These are phyloP conservation scores for Ustilaginoidea virens DNA, from an alignment of 2,329 filamentous ascomycete genomes.

Conservation along the genomic window DNA sequence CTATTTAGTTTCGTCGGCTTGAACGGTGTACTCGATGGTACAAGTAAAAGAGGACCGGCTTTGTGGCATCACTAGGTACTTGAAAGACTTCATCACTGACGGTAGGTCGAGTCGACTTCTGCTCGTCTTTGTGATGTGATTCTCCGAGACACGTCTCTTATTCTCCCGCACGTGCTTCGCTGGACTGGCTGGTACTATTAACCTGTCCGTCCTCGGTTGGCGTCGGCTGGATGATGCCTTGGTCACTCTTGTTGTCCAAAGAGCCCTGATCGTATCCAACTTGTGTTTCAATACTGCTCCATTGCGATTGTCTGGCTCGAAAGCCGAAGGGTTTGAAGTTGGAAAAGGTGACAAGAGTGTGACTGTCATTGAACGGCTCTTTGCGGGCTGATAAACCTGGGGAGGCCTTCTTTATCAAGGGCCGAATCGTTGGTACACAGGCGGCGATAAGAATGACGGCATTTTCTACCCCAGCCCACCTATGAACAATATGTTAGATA, in stretches of 20 bases:
- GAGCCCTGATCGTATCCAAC: not conserved
- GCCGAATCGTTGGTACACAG: slow-evolving; percentile 4
- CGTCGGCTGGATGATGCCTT: slow-evolving; percentile 1
- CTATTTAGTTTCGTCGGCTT: no score
- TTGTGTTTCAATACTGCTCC: slow-evolving; percentile 5
- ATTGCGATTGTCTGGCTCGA: slow-evolving; percentile 2
- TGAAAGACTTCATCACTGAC: not conserved
- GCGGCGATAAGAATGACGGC: slow-evolving; percentile 4
- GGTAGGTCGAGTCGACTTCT: slow-evolving; percentile 3
- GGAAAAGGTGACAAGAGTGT: slow-evolving; percentile 4
- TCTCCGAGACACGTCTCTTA: not conserved
- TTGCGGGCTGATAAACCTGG: slow-evolving; percentile 1
- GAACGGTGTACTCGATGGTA: not conserved
- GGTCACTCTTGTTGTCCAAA: slow-evolving; percentile 2
- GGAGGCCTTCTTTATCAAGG: slow-evolving; percentile 3
- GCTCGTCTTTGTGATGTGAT: slow-evolving; percentile 4
- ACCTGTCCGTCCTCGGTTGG: slow-evolving; percentile 2
- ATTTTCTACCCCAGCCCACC: slow-evolving; percentile 6
- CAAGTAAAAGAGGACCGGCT: no score
- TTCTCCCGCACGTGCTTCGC: not conserved
- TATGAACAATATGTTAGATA: slow-evolving; percentile 1
- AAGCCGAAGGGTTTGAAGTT: slow-evolving; percentile 4
- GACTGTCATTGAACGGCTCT: not conserved
- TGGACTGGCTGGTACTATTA: slow-evolving; percentile 1
- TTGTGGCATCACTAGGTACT: not conserved